phyloP scores from a whole-genome alignment of 2,329 filamentous ascomycete species.

The Botrytis fabae region DNA sequence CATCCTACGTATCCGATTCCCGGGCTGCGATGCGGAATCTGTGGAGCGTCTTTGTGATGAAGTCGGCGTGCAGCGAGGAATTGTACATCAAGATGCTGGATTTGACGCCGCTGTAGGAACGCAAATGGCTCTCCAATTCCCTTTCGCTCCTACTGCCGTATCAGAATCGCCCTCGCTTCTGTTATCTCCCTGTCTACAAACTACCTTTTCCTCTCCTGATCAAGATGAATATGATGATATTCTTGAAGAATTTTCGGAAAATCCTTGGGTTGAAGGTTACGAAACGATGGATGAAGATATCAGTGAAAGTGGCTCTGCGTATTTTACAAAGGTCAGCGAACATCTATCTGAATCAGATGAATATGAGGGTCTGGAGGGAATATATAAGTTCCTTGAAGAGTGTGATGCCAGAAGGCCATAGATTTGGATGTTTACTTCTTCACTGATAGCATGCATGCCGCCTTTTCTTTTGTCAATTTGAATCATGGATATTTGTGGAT shows the following conservation, averaged over 20 bases:
- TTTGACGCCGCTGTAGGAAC: conserved; percentile 69
- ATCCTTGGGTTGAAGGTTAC: conserved; percentile 41
- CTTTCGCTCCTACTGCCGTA: conserved; percentile 71
- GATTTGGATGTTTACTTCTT: background rate
- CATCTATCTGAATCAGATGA: conserved; percentile 47
- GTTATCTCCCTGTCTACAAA: conserved; percentile 32
- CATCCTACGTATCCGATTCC: conserved; percentile 77
- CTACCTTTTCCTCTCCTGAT: conserved; percentile 1
- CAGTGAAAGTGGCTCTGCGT: conserved; percentile 38
- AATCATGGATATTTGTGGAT: background rate
- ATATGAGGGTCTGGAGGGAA: conserved; percentile 63
- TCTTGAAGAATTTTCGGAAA: conserved; percentile 31
- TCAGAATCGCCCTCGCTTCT: conserved; percentile 24
- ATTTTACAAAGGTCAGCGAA: conserved; percentile 36
- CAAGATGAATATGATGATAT: conserved; percentile 40
- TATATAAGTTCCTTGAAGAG: conserved; percentile 65
- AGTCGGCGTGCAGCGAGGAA: conserved; percentile 76
- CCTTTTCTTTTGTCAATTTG: conserved; percentile 14
- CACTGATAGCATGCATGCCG: background rate
- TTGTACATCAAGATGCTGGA: conserved; percentile 73
- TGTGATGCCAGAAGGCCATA: conserved; percentile 48
- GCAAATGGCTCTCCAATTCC: conserved; percentile 77
- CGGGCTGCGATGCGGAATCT: conserved; percentile 80
- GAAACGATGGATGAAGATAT: conserved; percentile 36
- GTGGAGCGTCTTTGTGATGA: conserved; percentile 85